phyloP scores from a whole-genome alignment of 2,329 filamentous ascomycete genomes.

The Blastomyces percursus region DNA sequence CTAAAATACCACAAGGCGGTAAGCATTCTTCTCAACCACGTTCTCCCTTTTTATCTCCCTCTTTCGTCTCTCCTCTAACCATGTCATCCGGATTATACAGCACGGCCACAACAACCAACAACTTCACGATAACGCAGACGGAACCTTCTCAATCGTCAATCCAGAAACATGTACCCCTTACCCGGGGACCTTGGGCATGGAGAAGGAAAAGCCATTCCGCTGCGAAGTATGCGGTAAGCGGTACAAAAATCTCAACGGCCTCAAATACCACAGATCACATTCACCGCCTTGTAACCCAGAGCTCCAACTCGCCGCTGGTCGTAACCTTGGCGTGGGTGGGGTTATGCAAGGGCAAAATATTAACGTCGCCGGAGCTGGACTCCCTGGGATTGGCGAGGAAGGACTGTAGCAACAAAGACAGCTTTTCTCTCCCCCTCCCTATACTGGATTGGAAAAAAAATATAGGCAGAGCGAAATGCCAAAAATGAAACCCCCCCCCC shows the following conservation, averaged over 20 bases:
- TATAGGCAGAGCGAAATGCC: background rate
- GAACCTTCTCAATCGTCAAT: conserved; percentile 96
- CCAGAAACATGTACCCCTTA: conserved; percentile 90
- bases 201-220: conserved; percentile 98
- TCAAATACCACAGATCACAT: conserved; percentile 88
- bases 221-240: conserved; percentile 96
- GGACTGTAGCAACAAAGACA: conserved; percentile 18
- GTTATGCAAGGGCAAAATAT: conserved; percentile 39
- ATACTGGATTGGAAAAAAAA: background rate
- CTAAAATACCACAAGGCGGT: conserved; percentile 76
- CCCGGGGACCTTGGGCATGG: conserved; percentile 95
- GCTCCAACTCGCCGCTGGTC: conserved; percentile 45
- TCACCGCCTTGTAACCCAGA: conserved; percentile 86
- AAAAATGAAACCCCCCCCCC: background rate
- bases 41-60: background rate
- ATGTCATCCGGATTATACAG: conserved; percentile 21
- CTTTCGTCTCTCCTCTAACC: conserved; percentile 7
- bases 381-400: conserved; percentile 38
- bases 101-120: conserved; percentile 97
- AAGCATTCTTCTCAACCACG: conserved; percentile 30
- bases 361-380: conserved; percentile 38
- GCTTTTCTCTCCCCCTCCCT: background rate
- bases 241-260: conserved; percentile 96
- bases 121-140: conserved; percentile 90
- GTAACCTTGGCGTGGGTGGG: conserved; percentile 30